Percentiles rank a stretch among this genome's conserved stretches.
These are phyloP conservation scores for Letharia lupina DNA, from an alignment of 495 filamentous ascomycete species.

Conservation along the genomic window DNA sequence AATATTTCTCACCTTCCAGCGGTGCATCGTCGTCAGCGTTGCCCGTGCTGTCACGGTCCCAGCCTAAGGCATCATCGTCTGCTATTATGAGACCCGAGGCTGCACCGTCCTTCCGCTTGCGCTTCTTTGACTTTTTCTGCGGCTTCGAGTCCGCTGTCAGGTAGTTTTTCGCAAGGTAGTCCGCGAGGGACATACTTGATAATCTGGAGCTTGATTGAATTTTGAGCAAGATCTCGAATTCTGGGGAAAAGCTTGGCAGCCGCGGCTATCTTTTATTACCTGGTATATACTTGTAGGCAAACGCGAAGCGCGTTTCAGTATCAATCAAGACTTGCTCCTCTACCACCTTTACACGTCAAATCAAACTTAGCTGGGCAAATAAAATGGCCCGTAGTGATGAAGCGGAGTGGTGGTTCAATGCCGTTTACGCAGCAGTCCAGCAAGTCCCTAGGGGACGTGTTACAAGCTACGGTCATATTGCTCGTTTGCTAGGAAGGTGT, in stretches of 20 bases:
- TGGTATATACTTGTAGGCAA: too few relatives aligned
- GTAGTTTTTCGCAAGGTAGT: conserved; percentile 93
- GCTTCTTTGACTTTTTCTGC: conserved; percentile 75
- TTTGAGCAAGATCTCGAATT: background rate
- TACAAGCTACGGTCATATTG: conserved; percentile 86
- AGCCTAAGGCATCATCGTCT: conserved; percentile 79
- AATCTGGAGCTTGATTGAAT: background rate
- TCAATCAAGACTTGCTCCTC: background rate
- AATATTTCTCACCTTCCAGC: conserved; percentile 26
- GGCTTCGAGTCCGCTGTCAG: conserved; percentile 70
- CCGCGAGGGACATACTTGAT: conserved; percentile 49
- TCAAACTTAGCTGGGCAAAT: background rate
- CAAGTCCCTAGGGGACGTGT: conserved; percentile 77
- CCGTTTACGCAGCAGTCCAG: conserved; percentile 71
- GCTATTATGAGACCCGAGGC: conserved; percentile 68
- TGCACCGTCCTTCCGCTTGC: conserved; percentile 49
- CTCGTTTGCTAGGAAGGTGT: conserved; percentile 71
- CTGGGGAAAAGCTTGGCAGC: background rate
- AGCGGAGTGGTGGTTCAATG: conserved; percentile 72
- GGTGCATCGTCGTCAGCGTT: conserved; percentile 40
- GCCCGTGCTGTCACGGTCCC: conserved; percentile 39
- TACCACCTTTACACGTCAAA: background rate
- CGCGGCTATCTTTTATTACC: background rate
- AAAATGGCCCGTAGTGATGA: conserved; percentile 71
- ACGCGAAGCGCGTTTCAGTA: background rate